Evolutionary conservation across 371 early-diverging fungal species (phyloP).

Genomic region (Apophysomyces ossiformis): DNA sequence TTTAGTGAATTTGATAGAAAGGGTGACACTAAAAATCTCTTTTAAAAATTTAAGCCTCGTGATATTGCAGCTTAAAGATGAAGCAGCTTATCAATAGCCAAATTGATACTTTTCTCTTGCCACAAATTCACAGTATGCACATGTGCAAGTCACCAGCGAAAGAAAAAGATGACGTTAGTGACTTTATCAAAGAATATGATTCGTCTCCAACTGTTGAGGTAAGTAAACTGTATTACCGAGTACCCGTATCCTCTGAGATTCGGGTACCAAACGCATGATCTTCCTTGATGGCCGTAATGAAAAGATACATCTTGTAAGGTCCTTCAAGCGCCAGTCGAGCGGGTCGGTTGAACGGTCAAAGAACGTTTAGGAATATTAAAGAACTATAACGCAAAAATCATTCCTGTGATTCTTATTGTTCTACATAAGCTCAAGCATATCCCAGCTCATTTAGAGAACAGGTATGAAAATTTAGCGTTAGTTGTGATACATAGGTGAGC

Average conservation of each 20-base stretch:
- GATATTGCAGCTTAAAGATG: not conserved
- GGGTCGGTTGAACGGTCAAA: no score
- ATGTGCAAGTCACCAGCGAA: not conserved
- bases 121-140: not conserved
- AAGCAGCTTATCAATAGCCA: constrained; percentile 1
- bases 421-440: no score
- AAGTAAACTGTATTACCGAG: constrained; percentile 9
- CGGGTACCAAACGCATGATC: constrained; percentile 10
- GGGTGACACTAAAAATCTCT: not conserved
- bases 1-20: not conserved
- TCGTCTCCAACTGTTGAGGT: constrained; percentile 6
- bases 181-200: not conserved
- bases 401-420: no score
- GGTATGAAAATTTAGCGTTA: no score
- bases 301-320: no score
- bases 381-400: no score
- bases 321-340: no score
- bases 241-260: constrained; percentile 4
- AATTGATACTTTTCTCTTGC: not conserved
- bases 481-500: not conserved
- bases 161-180: not conserved
- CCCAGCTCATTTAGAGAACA: no score
- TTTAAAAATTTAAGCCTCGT: not conserved
- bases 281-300: not conserved
- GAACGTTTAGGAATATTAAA: no score